phyloP scores from a whole-genome alignment of 2,329 filamentous ascomycete species.

The Ilyonectria robusta region DNA sequence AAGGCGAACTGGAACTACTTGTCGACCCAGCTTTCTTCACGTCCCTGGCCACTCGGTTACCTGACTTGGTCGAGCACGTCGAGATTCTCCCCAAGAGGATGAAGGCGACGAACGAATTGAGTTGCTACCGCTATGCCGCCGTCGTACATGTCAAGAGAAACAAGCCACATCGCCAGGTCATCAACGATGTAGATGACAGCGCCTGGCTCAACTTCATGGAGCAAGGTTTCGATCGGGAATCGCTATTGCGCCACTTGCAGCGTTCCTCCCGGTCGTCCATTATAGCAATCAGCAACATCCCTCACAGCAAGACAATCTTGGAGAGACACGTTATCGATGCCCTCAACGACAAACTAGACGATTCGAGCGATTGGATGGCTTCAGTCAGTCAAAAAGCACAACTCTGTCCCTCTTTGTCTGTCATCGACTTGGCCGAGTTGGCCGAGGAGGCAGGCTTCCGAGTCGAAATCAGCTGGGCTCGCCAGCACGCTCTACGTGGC shows the following conservation, averaged over 20 bases:
- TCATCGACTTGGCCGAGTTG: constrained; percentile 39
- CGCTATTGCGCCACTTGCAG: constrained; percentile 31
- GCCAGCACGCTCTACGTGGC: constrained; percentile 50
- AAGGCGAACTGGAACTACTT: constrained; percentile 39
- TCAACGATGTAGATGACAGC: constrained; percentile 27
- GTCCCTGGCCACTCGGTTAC: constrained; percentile 26
- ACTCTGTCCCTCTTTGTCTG: constrained; percentile 23
- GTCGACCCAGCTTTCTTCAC: constrained; percentile 48
- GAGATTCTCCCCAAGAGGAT: constrained; percentile 50
- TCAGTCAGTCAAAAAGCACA: constrained; percentile 7
- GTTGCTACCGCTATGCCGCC: constrained; percentile 47
- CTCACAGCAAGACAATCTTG: constrained; percentile 50
- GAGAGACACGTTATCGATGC: constrained; percentile 41
- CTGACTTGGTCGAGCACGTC: constrained; percentile 42
- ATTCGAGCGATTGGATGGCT: constrained; percentile 30
- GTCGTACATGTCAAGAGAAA: constrained; percentile 39
- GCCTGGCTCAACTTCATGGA: constrained; percentile 42
- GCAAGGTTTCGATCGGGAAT: constrained; percentile 19
- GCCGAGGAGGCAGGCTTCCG: constrained; percentile 57
- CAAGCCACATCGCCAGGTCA: not conserved
- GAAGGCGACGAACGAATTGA: constrained; percentile 49
- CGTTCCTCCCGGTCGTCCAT: not conserved
- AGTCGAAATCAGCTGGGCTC: constrained; percentile 62
- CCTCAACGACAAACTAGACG: not conserved
- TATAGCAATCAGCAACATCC: constrained; percentile 45